phyloP scores from a whole-genome alignment of 208 protist genomes.

The Trypanosoma avium region DNA sequence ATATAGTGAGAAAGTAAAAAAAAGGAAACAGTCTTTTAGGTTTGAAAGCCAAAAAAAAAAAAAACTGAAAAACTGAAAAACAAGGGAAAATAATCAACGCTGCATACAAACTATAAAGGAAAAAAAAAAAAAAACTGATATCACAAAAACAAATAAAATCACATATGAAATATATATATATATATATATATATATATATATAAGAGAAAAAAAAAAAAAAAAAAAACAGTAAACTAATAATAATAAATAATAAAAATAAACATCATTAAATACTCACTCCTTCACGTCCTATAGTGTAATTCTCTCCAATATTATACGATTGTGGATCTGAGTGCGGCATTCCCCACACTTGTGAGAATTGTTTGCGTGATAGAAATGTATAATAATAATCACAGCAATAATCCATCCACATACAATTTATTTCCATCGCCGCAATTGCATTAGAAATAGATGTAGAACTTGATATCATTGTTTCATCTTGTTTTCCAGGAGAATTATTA shows the following conservation, averaged over 20 bases:
- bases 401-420: constrained; percentile 67
- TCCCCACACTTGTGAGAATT: constrained; percentile 6
- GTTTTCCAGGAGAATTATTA: background rate
- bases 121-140: background rate
- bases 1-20: too few relatives aligned
- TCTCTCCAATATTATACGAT: too few relatives aligned
- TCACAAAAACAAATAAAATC: constrained; percentile 9
- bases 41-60: too few relatives aligned
- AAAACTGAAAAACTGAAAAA: too few relatives aligned
- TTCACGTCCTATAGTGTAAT: background rate
- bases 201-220: constrained; percentile 25
- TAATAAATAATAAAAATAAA: background rate
- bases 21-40: too few relatives aligned
- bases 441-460: background rate
- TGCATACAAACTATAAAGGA: too few relatives aligned
- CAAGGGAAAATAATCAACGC: too few relatives aligned
- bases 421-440: constrained; percentile 49
- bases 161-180: constrained; percentile 17
- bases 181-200: constrained; percentile 5
- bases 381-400: constrained; percentile 67
- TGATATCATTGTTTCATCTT: background rate
- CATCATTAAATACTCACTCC: constrained; percentile 35
- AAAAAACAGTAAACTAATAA: constrained; percentile 1
- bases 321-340: constrained; percentile 11
- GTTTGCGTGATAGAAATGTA: constrained; percentile 36